Evolutionary conservation across 805 yeast genomes (phyloP).

Genomic region (Ogataea corticis): DNA sequence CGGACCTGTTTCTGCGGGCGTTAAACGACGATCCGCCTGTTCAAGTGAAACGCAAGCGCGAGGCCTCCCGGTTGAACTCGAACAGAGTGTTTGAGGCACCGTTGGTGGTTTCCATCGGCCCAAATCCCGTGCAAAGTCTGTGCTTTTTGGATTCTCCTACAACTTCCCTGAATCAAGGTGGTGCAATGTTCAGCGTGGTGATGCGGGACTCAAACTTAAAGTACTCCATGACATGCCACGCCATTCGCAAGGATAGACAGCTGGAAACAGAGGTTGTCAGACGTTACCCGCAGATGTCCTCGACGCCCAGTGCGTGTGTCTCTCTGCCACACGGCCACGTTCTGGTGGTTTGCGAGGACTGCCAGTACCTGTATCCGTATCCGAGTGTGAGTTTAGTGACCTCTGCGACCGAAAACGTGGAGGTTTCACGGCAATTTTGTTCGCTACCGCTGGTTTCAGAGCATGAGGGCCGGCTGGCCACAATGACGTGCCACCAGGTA

Average conservation of each 20-base stretch:
- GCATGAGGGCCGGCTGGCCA: constrained; percentile 14
- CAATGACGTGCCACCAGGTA: constrained; percentile 9
- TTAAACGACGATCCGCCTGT: constrained; percentile 15
- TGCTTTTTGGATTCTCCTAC: constrained; percentile 11
- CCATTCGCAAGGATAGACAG: constrained; percentile 6
- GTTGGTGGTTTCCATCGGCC: constrained; percentile 13
- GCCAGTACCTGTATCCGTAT: constrained; percentile 20
- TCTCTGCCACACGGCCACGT: constrained; percentile 19
- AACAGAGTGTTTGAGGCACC: constrained; percentile 24
- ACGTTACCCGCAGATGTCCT: constrained; percentile 15
- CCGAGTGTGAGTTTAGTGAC: constrained; percentile 11
- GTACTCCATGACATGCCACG: constrained; percentile 18
- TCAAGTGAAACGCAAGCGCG: constrained; percentile 16
- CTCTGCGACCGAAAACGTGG: background rate
- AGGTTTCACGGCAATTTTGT: constrained; percentile 8
- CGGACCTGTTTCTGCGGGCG: constrained; percentile 19
- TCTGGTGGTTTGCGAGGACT: constrained; percentile 18
- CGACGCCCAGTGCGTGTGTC: constrained; percentile 17
- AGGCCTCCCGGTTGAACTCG: constrained; percentile 9
- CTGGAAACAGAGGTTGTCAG: constrained; percentile 5
- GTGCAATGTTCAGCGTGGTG: constrained; percentile 17
- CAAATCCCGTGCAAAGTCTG: constrained; percentile 14
- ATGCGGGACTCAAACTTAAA: constrained; percentile 20
- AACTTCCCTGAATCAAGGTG: constrained; percentile 4
- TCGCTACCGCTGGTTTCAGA: constrained; percentile 9